Base-by-base conservation (phyloP, 2,329 filamentous ascomycete species). In the Chaetoscypha palmicola region DNA sequence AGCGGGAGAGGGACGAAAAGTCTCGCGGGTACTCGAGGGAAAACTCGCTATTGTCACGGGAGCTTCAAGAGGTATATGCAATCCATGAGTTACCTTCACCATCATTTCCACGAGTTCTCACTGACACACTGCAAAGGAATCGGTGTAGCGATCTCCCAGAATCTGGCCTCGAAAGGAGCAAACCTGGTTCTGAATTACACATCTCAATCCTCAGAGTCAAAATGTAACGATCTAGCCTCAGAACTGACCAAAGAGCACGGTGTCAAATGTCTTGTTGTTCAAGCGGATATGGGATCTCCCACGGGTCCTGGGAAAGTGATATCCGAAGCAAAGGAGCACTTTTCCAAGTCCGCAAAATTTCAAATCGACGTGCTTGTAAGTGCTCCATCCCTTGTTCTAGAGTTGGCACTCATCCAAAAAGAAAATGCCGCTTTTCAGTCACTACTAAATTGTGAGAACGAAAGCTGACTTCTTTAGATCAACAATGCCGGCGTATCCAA, bases 321-420 rank as follows among this genome's bases (percentile, higher is more conserved):
- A 53, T 65, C 68, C 19, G 71, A 72, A 0, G 72, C 78, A 4
- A 72, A 76, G 54, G 70, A 77, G 51, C 69, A 79, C 58, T 81
- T 85, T 64, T 45, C 72, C 7, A 61, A 71, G 21, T 46, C 57
- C 38, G 56, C 53, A 4, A 60, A 65, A 47, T 77, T 88, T 61
- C 77, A 82, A 57, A 74, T 94, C 58, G 86, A 94, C 66, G 86
- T n/a, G n/a, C n/a, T n/a, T n/a, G n/a, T n/a, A n/a, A n/a, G n/a
- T n/a, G n/a, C n/a, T n/a, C n/a, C n/a, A n/a, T n/a, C n/a, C n/a
- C n/a, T n/a, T n/a, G n/a, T n/a, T n/a, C n/a, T n/a, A n/a, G n/a
- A n/a, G n/a, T n/a, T n/a, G n/a, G n/a, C n/a, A n/a, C n/a, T n/a
- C n/a, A n/a, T n/a, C n/a, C n/a, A n/a, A n/a, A n/a, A n/a, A n/a